Base-by-base conservation (phyloP, 768 basidiomycete genomes). In the Mycena leptocephala region DNA sequence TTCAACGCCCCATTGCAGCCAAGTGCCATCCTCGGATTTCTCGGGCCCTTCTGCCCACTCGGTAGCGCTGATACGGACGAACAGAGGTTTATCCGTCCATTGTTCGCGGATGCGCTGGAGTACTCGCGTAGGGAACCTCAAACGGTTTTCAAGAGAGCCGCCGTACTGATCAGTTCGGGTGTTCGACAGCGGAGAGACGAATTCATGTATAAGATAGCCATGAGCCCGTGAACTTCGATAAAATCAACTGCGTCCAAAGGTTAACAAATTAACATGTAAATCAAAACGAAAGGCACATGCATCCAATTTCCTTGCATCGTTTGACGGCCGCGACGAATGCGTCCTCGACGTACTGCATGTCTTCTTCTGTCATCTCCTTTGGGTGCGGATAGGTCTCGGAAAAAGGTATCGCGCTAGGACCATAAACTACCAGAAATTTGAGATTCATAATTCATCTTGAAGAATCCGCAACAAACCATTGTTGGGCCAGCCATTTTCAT, bases 141-240 rank as follows among this genome's bases (percentile, higher is more conserved):
- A 82, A 39, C 96, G 91, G 86, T 96, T 95, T 78, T 92, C 92
- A 41, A 96, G 86, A 10, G 89, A 83, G 7, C 95, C 95, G 14
- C 96, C 95, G 80, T 93, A 96, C 41, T 72, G 53, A 83, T 97
- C 96, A 9, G 87, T 88, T 37, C 95, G 92, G 8, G 82, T 83
- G 87, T 97, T 96, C 18, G 93, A 94, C 35, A 95, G 82, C 1
- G 95, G 95, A 4, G 94, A 95, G 13, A 93, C 81, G 84, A 96
- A 97, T 24, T 86, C 81, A 81, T 92, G 90, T 1, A 93, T 37
- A n/a, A 95, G 89, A 80, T 94, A 93, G 24, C 87, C 94, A 80
- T 96, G 94, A 3, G 94, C 95, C 83, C 90, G 80, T 95, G 95
- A 22, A 95, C 79, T 81, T 95, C 94, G 46, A 95, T 92, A 80